These are phyloP conservation scores for Eucalyptus decipiens DNA, from an alignment of 345 rosid species.

Conservation along the genomic window DNA sequence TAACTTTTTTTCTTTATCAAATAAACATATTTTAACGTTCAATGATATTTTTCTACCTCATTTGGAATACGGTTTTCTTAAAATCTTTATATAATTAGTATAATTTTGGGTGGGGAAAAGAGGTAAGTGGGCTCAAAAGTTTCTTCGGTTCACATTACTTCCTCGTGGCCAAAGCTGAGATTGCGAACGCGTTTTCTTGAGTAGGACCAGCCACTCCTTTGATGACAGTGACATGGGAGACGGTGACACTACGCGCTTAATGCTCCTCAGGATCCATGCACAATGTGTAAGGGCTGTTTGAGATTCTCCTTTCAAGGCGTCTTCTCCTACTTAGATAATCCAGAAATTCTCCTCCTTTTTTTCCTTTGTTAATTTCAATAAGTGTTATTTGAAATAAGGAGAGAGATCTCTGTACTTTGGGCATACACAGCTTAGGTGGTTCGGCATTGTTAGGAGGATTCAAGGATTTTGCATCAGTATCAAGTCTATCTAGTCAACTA, in stretches of 20 bases:
- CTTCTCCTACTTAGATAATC: background rate
- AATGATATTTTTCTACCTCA: too few relatives aligned
- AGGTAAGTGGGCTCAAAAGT: background rate
- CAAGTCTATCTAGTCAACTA: background rate
- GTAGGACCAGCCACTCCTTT: background rate
- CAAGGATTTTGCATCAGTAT: background rate
- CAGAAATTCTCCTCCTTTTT: background rate
- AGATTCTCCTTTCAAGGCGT: background rate
- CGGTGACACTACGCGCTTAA: background rate
- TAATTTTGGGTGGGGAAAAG: background rate
- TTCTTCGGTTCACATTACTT: background rate
- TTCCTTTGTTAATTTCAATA: too few relatives aligned
- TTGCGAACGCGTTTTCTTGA: rapidly evolving
- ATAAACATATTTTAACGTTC: too few relatives aligned
- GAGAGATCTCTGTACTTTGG: background rate
- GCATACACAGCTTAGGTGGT: background rate
- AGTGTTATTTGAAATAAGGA: background rate
- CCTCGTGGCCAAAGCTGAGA: background rate
- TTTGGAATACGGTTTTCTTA: too few relatives aligned
- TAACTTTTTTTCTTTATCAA: too few relatives aligned
- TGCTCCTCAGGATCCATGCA: background rate
- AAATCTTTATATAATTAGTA: background rate
- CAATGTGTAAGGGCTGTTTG: background rate
- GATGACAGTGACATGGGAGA: background rate
- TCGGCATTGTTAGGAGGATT: background rate